phyloP scores from a whole-genome alignment of 2,329 filamentous ascomycete species.

The Karstenula rhodostoma region DNA sequence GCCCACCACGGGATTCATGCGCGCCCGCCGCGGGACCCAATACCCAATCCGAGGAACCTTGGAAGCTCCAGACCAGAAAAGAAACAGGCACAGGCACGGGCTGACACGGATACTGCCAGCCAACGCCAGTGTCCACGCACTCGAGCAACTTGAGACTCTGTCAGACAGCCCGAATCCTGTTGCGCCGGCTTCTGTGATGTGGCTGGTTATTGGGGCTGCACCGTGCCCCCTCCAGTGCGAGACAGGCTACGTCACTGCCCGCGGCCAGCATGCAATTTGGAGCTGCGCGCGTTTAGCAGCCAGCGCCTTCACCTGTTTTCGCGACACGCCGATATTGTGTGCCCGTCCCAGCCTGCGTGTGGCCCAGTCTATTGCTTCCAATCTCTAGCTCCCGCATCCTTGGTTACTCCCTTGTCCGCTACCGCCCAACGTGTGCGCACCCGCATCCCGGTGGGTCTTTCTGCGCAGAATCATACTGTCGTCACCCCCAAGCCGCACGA shows the following conservation, averaged over 20 bases:
- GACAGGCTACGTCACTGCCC: constrained; percentile 32
- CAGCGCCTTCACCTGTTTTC: constrained; percentile 10
- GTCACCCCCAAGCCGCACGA: constrained; percentile 32
- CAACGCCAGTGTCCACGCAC: neutral
- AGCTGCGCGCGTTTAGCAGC: constrained; percentile 2
- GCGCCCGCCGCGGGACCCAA: neutral
- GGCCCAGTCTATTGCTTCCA: neutral
- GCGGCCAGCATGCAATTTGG: constrained; percentile 2
- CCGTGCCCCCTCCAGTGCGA: constrained; percentile 1
- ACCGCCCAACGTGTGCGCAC: constrained; percentile 31
- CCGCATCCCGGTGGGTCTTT: constrained; percentile 20
- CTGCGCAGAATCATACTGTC: constrained; percentile 42
- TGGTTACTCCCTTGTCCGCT: neutral
- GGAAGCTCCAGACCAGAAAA: constrained; percentile 4
- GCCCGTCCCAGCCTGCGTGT: constrained; percentile 1
- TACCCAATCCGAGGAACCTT: neutral
- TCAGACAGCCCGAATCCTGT: neutral
- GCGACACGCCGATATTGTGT: constrained; percentile 3
- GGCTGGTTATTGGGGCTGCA: constrained; percentile 10
- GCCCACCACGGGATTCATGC: constrained; percentile 1
- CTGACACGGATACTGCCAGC: neutral
- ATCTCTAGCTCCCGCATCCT: constrained; percentile 13
- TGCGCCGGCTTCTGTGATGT: constrained; percentile 6
- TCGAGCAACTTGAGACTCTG: neutral
- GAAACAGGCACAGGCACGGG: constrained; percentile 10